Evolutionary conservation across 441 rosid genomes (phyloP), one percentile per base, ranked within the genome.

Genomic region (Cnidoscolus chayamansa): DNA sequence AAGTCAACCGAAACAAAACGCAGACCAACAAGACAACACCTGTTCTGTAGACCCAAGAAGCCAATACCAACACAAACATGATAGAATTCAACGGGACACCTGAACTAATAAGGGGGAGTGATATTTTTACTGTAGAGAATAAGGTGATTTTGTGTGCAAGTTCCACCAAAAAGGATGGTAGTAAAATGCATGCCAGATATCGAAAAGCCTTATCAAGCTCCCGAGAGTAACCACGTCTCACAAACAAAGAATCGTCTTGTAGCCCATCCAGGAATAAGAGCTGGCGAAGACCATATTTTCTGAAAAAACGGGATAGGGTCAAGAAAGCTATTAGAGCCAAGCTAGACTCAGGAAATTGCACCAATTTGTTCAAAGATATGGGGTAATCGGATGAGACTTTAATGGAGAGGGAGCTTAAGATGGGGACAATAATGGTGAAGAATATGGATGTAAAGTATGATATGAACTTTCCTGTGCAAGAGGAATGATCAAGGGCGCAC

Each of bases 401-500:
- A 49, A 81, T 74, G 12, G 77, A 78, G 47, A 86, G 54, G 74
- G 81, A 79, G 70, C 78, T 73, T 13, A 79, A n/a, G 65, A 85
- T 58, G 1, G 97, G 96, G 67, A 83, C 70, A 0, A 86, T 0
- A 59, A 89, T 48, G 40, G 90, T 60, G 73, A 88, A 81, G 68
- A 83, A 75, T 10, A 78, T 47, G 78, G 85, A 87, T 0, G 81
- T 65, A 75, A 82, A 48, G 63, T 81, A 82, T 10, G 94, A 89
- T 19, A 89, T 17, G 67, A 68, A 72, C 73, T 76, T 87, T 53
- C 90, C 88, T 0, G 51, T 5, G 76, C 74, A 69, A 17, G 97
- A 76, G 67, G 93, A 85, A 79, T 90, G 97, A 67, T 92, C 90
- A n/a, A 88, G 86, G 1, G 91, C 86, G 7, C 87, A 87, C 87